Base-by-base conservation (phyloP, 2,329 filamentous ascomycete genomes). In the Neofusicoccum laricinum region DNA sequence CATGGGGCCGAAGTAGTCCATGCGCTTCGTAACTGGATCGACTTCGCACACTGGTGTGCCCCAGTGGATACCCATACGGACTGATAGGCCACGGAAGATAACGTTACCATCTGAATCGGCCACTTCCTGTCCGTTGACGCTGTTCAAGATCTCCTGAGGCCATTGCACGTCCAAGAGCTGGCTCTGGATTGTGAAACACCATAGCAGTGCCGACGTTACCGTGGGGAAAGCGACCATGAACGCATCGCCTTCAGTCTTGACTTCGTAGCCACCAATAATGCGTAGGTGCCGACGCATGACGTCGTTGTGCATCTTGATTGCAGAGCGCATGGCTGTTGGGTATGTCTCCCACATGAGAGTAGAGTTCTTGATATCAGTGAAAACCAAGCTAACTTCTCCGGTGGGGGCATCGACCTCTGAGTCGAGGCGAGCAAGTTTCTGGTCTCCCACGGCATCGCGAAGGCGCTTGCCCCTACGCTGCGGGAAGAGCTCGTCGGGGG, bases 1-100 rank as follows among this genome's bases (percentile, higher is more conserved):
- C 93, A 99, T 99, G 14, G 95, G 95, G 0, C 95, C 95, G 75
- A 98, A 99, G 79, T 99, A 99, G 72, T 99, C 95, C 95, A 99
- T 99, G 67, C 95, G 92, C 65, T 93, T 90, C 1, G 95, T 99
- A 57, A 99, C 93, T 0, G 95, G 95, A 77, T 99, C 95, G 55
- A 90, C 90, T 77, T 99, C 95, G 74, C 93, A 96, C 71, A 99
- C 93, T 5, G 94, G 95, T 66, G 91, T 88, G 69, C 95, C 95
- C 86, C 90, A 99, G 76, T 99, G 95, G 66, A 96, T 92, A 71
- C 95, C 95, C 95, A 99, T 99, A 65, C 95, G 88, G 46, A 99
- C 95, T 11, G 93, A 97, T 61, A 99, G 80, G 66, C 95, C 95
- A 67, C 91, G 91, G 82, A 97, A 98, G 68, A 99, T 97, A 68